A percentile compares a stretch with the other conserved stretches of the same genome.
Conservation (phyloP, 345 rosid genomes). For the Eucalyptus cloeziana region DNA sequence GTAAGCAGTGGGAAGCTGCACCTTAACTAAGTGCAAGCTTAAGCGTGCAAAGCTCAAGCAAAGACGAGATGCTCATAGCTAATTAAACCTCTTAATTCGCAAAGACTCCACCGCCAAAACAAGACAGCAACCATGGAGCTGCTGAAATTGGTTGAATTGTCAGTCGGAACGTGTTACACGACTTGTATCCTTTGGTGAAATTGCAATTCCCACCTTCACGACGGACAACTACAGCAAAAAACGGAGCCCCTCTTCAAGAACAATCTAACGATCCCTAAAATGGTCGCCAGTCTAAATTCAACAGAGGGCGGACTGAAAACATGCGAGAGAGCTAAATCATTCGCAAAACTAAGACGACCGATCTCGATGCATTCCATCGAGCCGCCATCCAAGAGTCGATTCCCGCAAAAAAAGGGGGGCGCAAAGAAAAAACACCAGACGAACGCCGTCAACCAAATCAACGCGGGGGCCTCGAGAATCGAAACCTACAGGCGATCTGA, state of each 20-base stretch:
- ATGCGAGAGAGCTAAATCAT: not conserved
- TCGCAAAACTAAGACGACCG: not conserved
- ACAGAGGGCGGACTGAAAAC: not conserved
- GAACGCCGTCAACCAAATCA: not conserved
- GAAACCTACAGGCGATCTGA: slow-evolving; percentile 74
- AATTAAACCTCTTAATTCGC: not conserved
- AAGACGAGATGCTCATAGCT: not conserved
- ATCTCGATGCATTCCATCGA: not conserved
- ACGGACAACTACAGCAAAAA: not conserved
- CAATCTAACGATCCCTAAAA: not conserved
- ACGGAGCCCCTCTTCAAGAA: not conserved
- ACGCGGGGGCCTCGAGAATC: not conserved
- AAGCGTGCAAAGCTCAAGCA: not conserved
- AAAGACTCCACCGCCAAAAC: not conserved
- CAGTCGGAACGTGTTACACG: not conserved
- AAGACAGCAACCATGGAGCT: not conserved
- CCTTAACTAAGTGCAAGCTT: not conserved
- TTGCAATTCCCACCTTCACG: not conserved
- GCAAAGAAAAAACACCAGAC: not conserved
- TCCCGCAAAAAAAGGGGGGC: not conserved
- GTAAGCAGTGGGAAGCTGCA: not conserved
- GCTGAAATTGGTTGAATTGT: not conserved
- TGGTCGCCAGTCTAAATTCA: not conserved
- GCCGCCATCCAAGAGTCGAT: not conserved
- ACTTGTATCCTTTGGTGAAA: not conserved